phyloP scores from a whole-genome alignment of 257 asterid species.

The Euphrasia confusa region DNA sequence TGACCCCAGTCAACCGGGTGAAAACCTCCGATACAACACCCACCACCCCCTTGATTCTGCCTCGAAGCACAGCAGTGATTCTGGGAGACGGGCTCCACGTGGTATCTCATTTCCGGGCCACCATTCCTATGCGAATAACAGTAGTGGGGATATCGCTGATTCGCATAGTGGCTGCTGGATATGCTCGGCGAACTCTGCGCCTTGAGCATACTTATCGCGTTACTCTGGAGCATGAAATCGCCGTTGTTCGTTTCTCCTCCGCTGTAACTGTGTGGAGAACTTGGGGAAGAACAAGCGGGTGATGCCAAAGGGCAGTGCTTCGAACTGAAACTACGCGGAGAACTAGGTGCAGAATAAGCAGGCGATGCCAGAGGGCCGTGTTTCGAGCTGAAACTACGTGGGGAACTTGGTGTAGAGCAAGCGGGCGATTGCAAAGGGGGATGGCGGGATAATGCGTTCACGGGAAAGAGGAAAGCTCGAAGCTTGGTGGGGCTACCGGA shows the following conservation, averaged over 20 bases:
- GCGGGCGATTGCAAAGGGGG: background rate
- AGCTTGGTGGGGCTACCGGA: constrained; percentile 45
- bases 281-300: constrained; percentile 56
- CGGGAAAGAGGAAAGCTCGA: constrained; percentile 70
- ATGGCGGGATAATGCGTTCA: constrained; percentile 1
- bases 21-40: constrained; percentile 10
- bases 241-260: constrained; percentile 22
- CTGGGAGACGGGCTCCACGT: constrained; percentile 35
- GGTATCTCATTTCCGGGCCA: constrained; percentile 45
- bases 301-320: constrained; percentile 35
- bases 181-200: constrained; percentile 70
- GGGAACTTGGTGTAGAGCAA: constrained; percentile 61
- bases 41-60: constrained; percentile 38
- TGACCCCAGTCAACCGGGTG: too few species aligned
- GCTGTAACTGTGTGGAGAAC: constrained; percentile 49
- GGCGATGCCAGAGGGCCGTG: constrained; percentile 38
- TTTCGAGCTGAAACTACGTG: constrained; percentile 39
- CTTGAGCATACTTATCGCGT: constrained; percentile 41
- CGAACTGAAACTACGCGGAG: constrained; percentile 45
- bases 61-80: constrained; percentile 18
- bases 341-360: constrained; percentile 57
- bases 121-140: constrained; percentile 27
- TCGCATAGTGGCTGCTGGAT: constrained; percentile 26
- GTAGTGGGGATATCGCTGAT: constrained; percentile 19
- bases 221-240: constrained; percentile 1